Evolutionary conservation across 768 basidiomycete species (phyloP).

Genomic region (Phaffia tasmanica): DNA sequence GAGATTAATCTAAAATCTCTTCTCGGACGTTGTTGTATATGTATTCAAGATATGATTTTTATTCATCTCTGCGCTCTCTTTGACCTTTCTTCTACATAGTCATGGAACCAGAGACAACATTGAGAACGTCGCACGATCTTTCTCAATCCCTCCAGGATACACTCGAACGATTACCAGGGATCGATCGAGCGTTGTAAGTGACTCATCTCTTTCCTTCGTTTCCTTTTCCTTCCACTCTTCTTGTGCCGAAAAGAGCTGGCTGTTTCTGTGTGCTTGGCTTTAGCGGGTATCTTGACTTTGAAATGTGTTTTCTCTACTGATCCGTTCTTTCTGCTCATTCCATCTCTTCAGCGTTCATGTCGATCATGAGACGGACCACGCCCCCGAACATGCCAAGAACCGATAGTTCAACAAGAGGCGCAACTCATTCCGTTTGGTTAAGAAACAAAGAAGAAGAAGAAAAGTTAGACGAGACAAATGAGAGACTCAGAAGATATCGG

Average conservation of each 20-base stretch:
- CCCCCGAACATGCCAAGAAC: constrained; percentile 26
- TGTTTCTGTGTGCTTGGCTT: background rate
- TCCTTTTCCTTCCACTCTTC: background rate
- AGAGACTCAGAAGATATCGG: too few relatives aligned
- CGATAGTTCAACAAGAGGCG: background rate
- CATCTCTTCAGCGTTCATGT: constrained; percentile 31
- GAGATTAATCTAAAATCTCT: background rate
- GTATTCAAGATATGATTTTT: background rate
- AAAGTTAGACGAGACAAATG: too few relatives aligned
- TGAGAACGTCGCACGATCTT: constrained; percentile 51
- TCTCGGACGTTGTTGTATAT: too few relatives aligned
- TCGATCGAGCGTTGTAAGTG: constrained; percentile 27
- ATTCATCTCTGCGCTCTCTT: background rate
- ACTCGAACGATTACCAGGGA: constrained; percentile 33
- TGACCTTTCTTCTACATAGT: background rate
- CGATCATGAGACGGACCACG: constrained; percentile 33
- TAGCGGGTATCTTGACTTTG: background rate
- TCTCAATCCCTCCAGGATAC: constrained; percentile 37
- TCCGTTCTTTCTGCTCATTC: too few relatives aligned
- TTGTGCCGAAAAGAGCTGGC: background rate
- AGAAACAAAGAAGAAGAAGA: too few relatives aligned
- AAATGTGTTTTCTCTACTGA: background rate
- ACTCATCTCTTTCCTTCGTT: too few relatives aligned
- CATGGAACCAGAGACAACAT: constrained; percentile 50
- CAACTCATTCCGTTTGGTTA: too few relatives aligned